Percentiles rank a stretch among this genome's conserved stretches.
These are phyloP conservation scores for Phascolomyces articulosus DNA, from an alignment of 371 early-diverging fungal genomes.

Conservation along the genomic window DNA sequence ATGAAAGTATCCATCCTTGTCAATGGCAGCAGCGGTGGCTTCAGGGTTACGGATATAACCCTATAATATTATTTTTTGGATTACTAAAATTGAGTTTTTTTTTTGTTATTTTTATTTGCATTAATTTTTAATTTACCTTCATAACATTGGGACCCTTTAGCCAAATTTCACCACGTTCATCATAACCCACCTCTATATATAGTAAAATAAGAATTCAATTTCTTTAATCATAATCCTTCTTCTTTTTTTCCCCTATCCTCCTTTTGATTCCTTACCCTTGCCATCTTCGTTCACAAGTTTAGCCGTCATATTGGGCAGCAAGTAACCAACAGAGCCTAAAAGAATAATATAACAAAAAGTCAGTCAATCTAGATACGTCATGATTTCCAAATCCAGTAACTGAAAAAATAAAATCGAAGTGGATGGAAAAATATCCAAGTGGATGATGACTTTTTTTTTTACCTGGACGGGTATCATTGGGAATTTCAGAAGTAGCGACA, in stretches of 20 bases:
- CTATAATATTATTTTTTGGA: slow-evolving; percentile 14
- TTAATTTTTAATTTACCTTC: slow-evolving; percentile 35
- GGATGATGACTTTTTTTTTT: neutral
- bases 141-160: slow-evolving; percentile 81
- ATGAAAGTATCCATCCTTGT: slow-evolving; percentile 70
- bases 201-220: neutral
- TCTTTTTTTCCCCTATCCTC: slow-evolving; percentile 41
- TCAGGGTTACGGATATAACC: slow-evolving; percentile 70
- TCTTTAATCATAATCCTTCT: slow-evolving; percentile 3
- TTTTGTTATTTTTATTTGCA: no score
- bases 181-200: slow-evolving; percentile 49
- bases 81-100: no score
- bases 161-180: slow-evolving; percentile 73
- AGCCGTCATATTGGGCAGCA: slow-evolving; percentile 71
- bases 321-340: slow-evolving; percentile 68
- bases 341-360: neutral
- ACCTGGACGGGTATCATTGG: slow-evolving; percentile 17
- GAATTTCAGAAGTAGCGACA: slow-evolving; percentile 19
- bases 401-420: neutral
- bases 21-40: slow-evolving; percentile 68
- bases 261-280: slow-evolving; percentile 34
- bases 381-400: no score
- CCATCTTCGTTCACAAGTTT: slow-evolving; percentile 68
- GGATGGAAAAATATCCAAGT: no score
- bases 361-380: neutral